Evolutionary conservation across 23 red algal genomes (phyloP).

Genomic region (Agarophyton chilense): DNA sequence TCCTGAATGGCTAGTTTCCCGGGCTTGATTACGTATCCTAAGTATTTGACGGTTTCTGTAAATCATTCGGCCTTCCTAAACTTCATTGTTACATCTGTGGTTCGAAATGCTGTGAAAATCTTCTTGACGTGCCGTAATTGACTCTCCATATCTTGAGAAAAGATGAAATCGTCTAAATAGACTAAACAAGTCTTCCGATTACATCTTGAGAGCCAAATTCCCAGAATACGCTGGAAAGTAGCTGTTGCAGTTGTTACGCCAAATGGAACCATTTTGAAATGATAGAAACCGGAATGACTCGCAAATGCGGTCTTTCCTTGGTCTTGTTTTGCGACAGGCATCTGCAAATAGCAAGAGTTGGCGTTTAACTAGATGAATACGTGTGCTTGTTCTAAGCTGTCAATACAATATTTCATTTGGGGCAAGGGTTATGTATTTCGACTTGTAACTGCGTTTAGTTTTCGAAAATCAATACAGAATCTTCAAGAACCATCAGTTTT

Average conservation of each 20-base stretch:
- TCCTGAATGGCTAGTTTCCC: neutral
- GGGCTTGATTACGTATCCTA: too few species aligned
- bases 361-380: neutral
- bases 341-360: too few species aligned
- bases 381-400: neutral
- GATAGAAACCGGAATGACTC: neutral
- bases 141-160: slow-evolving; percentile 16
- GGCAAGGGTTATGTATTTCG: neutral
- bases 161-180: slow-evolving; percentile 31
- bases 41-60: slow-evolving; percentile 28
- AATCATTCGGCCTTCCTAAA: slow-evolving; percentile 26
- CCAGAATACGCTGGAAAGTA: neutral
- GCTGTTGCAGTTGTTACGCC: neutral
- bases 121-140: slow-evolving; percentile 9
- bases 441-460: too few species aligned
- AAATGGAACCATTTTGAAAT: slow-evolving; percentile 1
- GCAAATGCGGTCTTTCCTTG: neutral
- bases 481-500: too few species aligned
- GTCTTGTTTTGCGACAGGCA: neutral
- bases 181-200: neutral
- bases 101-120: neutral
- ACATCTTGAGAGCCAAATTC: neutral
- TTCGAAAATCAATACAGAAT: too few species aligned
- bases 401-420: slow-evolving; percentile 26
- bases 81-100: neutral